These are phyloP conservation scores for Cladosporium sp. DNA, from an alignment of 2,329 filamentous ascomycete genomes.

Conservation along the genomic window DNA sequence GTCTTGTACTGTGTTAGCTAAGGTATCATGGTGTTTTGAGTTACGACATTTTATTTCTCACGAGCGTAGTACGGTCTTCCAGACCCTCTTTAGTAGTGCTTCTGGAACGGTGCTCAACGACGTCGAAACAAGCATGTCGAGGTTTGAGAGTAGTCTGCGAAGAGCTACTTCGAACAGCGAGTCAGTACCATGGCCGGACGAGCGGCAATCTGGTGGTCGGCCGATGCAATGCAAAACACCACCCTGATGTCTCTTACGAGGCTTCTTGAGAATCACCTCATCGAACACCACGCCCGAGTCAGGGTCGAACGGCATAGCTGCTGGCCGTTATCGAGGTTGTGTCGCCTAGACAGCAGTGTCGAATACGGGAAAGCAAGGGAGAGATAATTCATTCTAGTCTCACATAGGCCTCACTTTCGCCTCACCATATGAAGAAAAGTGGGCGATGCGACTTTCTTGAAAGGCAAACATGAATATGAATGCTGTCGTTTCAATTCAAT, in stretches of 20 bases:
- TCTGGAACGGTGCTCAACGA: slow-evolving; percentile 16
- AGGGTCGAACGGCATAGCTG: slow-evolving; percentile 3
- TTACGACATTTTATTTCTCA: slow-evolving; percentile 1
- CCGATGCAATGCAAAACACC: not conserved
- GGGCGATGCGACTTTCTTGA: too few species aligned
- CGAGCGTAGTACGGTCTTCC: slow-evolving; percentile 14
- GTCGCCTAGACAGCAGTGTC: too few species aligned
- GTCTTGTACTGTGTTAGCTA: not conserved
- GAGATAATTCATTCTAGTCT: too few species aligned
- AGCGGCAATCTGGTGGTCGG: not conserved
- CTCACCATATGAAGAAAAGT: too few species aligned
- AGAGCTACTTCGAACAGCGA: slow-evolving; percentile 16
- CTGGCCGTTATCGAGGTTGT: too few species aligned
- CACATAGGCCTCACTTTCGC: too few species aligned
- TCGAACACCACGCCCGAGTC: slow-evolving; percentile 18
- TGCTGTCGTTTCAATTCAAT: too few species aligned
- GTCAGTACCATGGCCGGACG: not conserved
- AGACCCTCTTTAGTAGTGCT: slow-evolving; percentile 14
- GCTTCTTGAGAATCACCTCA: slow-evolving; percentile 12
- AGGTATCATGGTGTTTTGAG: not conserved
- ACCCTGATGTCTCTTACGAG: not conserved
- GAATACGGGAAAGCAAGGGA: too few species aligned
- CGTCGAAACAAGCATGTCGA: slow-evolving; percentile 14
- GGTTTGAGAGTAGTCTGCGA: slow-evolving; percentile 14
- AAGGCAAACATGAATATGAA: too few species aligned